Base-by-base conservation (phyloP, 1,139 yeast genomes). In the Protomyces inouyei region DNA sequence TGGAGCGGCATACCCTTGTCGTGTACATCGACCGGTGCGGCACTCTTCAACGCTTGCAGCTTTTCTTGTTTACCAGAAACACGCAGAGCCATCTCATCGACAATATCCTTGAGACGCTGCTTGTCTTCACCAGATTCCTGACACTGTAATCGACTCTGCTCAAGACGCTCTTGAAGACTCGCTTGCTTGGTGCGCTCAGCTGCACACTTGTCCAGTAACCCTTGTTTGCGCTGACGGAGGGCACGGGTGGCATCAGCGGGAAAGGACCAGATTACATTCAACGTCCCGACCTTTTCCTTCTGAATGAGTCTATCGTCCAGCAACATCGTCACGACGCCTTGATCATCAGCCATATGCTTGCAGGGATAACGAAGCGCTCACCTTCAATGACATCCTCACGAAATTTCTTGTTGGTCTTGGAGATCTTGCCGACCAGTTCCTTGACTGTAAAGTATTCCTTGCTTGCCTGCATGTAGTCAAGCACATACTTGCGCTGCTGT, bases 161-260 rank as follows among this genome's bases (percentile, higher is more conserved):
- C 23, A 10, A 43, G 48, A 3, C 48, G 48, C 12, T 18, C 48
- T 16, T 18, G 23, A 18, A 43, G 48, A 10, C 4, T 6, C 23
- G 25, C 48, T 18, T 43, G 48, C 48, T 43, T 43, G 21, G 48
- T 21, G 12, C 48, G 48, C 48, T 43, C 48, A 43, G 48, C 48
- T 5, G 48, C 48, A 43, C 48, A 43, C 25, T 43, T 43, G 25
- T 43, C 48, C 2, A 12, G 25, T 18, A 43, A 43, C 12, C 4
- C 12, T 10, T 43, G 48, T 16, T 3, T 18, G 12, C 48, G 48
- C 23, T n/a, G 23, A 10, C 23, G 48, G 10, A 10, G 23, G 10
- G 48, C 48, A 21, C 52, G 52, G 12, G n/a, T 37, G 12, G 60
- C 60, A 21, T 55, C 60, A 8, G 52, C 36, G 1, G 60, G 60